Evolutionary conservation across 2,329 filamentous ascomycete species (phyloP), one percentile per base, ranked within the genome.

Genomic region (Gaeumannomyces sp.): DNA sequence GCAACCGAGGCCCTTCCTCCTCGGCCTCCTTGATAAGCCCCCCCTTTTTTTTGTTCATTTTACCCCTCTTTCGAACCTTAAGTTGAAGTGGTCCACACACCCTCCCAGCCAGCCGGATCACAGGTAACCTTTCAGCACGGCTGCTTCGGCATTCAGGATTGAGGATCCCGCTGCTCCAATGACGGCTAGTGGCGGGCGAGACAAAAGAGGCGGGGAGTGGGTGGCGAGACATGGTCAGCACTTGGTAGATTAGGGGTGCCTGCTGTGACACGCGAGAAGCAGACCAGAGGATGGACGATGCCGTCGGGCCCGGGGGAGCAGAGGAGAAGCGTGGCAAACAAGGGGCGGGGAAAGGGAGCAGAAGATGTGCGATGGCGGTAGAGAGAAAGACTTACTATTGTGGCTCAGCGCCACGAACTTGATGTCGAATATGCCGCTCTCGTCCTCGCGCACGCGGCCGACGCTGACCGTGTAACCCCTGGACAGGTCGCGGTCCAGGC

Each of bases 151-250:
- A 73, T 98, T 98, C 71, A 98, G 78, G 77, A 98, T 97, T 38
- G 92, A 96, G 2, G 92, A 96, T 14, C 95, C 95, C n/a, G 94
- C 93, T 38, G 95, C 95, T 69, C 94, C 94, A 75, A 99, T 94
- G 65, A 99, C 90, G 67, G 94, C 88, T 87, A n/a, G 50, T 14
- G 28, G 25, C 16, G 31, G 31, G 14, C 16, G 6, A 28, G 14
- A 4, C 6, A 33, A 5, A 19, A 33, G 27, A 10, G 33, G 10
- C 2, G 58, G 58, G 4, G 29, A 16, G 58, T 33, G 56, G 19
- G 7, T 11, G 56, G n/a, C 16, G 56, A 59, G 57, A 31, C n/a
- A 22, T 28, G 25, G 27, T 59, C 27, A 59, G 57, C 27, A 59
- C 27, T 19, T 59, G 29, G 57, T 19, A 19, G n/a, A 28, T 8